Evolutionary conservation across 345 rosid species (phyloP), one percentile per base, ranked within the genome.

Genomic region (Eucalyptus cloeziana): DNA sequence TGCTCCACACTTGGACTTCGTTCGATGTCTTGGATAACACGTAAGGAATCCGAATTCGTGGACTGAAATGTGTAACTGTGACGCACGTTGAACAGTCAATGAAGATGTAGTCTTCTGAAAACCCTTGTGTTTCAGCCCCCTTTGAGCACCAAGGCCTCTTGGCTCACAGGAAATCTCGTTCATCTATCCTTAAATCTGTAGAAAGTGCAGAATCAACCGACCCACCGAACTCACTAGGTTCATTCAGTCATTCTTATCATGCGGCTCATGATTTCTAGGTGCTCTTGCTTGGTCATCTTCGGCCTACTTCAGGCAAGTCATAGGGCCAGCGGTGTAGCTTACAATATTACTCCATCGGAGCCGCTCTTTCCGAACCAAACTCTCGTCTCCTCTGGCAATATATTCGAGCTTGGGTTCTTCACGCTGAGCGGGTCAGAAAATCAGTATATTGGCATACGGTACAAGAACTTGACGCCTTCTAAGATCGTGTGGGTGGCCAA

Each of bases 161-260:
- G 71, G 15, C 16, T 14, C 3, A 5, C 4, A 7, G 76, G 15
- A 64, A n/a, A 64, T 64, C 21, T 64, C 7, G 76, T 64, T 64
- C 19, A n/a, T 64, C 76, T 13, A 6, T 64, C n/a, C 76, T n/a
- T n/a, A 47, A 19, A n/a, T 64, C 37, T 4, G 8, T 10, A 64
- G 76, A n/a, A 93, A 93, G 4, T 33, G 47, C 19, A 86, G 89
- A 49, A 89, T 93, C 5, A 88, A 87, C 2, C 91, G 91, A 76
- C 83, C 90, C 11, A 13, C 52, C 45, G 88, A 30, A 14, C 71
- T 64, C 17, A 31, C 37, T 64, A 13, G 17, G 67, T 13, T 27
- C 14, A 5, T 60, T 60, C 67, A 6, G 37, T 64, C 37, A 7
- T 64, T 27, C 17, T 30, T 13, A 13, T 30, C 4, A 64, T 64